A percentile compares a stretch with the other conserved stretches of the same genome.
These are phyloP conservation scores for Geotrichum ghanense DNA, from an alignment of 805 yeast species.

Conservation along the genomic window DNA sequence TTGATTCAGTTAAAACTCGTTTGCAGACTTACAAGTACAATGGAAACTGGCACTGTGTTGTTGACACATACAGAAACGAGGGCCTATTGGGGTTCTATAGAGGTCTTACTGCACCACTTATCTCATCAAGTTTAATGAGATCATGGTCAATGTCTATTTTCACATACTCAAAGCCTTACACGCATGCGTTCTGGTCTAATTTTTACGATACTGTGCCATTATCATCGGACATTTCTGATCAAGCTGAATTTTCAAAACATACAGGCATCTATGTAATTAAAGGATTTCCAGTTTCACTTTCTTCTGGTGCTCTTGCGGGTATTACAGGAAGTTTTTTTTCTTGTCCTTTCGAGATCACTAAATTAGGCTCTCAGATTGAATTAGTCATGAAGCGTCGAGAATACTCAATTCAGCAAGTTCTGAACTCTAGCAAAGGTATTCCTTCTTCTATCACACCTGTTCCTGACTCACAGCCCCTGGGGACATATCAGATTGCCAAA, in stretches of 20 bases:
- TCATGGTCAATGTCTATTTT: slow-evolving; percentile 58
- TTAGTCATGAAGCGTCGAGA: slow-evolving; percentile 26
- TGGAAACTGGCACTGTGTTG: slow-evolving; percentile 46
- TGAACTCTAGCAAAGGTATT: slow-evolving; percentile 9
- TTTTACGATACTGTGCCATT: slow-evolving; percentile 12
- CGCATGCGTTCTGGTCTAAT: slow-evolving; percentile 12
- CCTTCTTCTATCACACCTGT: slow-evolving; percentile 6
- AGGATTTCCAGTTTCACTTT: slow-evolving; percentile 15
- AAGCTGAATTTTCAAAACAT: not conserved
- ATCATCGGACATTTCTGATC: not conserved
- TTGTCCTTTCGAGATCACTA: slow-evolving; percentile 80
- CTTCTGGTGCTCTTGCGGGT: slow-evolving; percentile 60
- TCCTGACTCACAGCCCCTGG: slow-evolving; percentile 16
- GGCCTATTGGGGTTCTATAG: slow-evolving; percentile 64
- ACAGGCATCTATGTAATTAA: not conserved
- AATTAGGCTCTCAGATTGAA: slow-evolving; percentile 66
- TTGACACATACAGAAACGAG: slow-evolving; percentile 43
- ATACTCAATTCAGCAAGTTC: not conserved
- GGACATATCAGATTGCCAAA: slow-evolving; percentile 35
- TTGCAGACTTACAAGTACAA: slow-evolving; percentile 67
- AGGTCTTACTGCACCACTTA: slow-evolving; percentile 64
- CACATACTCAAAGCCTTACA: slow-evolving; percentile 37
- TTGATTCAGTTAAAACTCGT: slow-evolving; percentile 79
- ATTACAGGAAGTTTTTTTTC: slow-evolving; percentile 38
- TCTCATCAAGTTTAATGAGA: slow-evolving; percentile 49